A percentile compares a stretch with the other conserved stretches of the same genome.
Conservation (phyloP, 768 basidiomycete genomes). For the Mycena alexandri region DNA sequence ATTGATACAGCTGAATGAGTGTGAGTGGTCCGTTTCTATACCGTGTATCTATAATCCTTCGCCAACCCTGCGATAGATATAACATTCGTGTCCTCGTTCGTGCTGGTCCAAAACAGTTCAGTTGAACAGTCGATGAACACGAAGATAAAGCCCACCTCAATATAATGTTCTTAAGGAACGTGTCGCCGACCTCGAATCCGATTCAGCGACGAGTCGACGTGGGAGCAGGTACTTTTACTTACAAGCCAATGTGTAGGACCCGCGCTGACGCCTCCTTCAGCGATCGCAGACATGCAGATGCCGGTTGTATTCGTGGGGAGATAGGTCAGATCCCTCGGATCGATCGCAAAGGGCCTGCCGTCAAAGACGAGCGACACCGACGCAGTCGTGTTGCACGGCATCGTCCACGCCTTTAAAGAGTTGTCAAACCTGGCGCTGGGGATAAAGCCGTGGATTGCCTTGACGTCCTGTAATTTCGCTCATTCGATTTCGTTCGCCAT, state of each 20-base stretch:
- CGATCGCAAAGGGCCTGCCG: slow-evolving; percentile 68
- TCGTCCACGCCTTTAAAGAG: slow-evolving; percentile 63
- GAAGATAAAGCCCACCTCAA: too few species aligned
- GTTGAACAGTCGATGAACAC: too few species aligned
- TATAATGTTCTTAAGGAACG: slow-evolving; percentile 38
- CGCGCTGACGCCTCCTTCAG: slow-evolving; percentile 60
- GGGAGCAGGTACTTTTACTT: slow-evolving; percentile 43
- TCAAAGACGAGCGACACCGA: slow-evolving; percentile 70
- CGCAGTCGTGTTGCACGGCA: slow-evolving; percentile 74
- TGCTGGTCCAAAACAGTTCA: slow-evolving; percentile 27
- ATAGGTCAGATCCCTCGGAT: slow-evolving; percentile 69
- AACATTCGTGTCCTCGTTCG: slow-evolving; percentile 19
- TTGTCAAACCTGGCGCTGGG: slow-evolving; percentile 65
- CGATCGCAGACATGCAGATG: slow-evolving; percentile 72
- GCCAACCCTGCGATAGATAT: slow-evolving; percentile 29
- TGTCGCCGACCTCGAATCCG: slow-evolving; percentile 36
- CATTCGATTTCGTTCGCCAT: neutral
- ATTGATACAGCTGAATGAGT: slow-evolving; percentile 25
- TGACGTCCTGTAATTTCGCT: slow-evolving; percentile 57
- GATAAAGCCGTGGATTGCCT: slow-evolving; percentile 66
- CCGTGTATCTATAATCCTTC: neutral
- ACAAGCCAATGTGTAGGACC: slow-evolving; percentile 72
- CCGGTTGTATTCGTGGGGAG: slow-evolving; percentile 60
- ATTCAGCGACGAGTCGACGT: neutral
- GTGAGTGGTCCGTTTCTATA: slow-evolving; percentile 10